These are phyloP conservation scores for Auricularia sp. DNA, from an alignment of 768 basidiomycete genomes.

Conservation along the genomic window DNA sequence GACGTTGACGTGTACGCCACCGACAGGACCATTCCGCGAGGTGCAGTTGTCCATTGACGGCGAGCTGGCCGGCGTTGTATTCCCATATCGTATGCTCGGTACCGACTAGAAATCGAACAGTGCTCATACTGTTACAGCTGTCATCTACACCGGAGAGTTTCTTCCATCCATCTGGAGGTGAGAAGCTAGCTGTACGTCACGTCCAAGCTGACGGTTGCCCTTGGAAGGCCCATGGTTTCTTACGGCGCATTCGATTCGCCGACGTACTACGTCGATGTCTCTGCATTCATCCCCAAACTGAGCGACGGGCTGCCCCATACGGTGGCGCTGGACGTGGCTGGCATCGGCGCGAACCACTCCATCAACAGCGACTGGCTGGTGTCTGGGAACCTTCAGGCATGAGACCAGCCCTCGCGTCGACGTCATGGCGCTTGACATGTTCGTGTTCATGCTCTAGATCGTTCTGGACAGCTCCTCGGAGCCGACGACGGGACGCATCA, in stretches of 20 bases:
- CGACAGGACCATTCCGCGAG: conserved; percentile 10
- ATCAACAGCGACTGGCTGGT: conserved; percentile 10
- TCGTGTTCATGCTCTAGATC: neutral
- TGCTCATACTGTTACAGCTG: conserved; percentile 4
- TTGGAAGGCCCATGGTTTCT: conserved; percentile 8
- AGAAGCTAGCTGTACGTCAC: neutral
- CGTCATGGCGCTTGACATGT: neutral
- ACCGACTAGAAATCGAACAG: conserved; percentile 1
- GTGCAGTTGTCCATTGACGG: conserved; percentile 10
- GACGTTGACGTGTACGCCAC: too few species aligned
- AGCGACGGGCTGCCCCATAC: conserved; percentile 11
- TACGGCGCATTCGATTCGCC: conserved; percentile 13
- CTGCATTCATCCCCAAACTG: conserved; percentile 9
- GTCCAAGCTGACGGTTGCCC: neutral
- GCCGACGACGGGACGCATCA: conserved; percentile 6
- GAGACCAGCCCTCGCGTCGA: neutral
- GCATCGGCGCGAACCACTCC: conserved; percentile 10
- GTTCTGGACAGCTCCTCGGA: conserved; percentile 1
- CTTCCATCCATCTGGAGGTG: conserved; percentile 9
- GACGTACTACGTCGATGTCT: conserved; percentile 12
- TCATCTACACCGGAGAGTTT: conserved; percentile 11
- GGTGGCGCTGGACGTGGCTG: conserved; percentile 16
- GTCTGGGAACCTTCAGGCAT: conserved; percentile 8
- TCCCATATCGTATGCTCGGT: neutral
- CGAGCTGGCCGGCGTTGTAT: conserved; percentile 4